Evolutionary conservation across 2,329 filamentous ascomycete genomes (phyloP), one percentile per base, ranked within the genome.

Genomic region (Cytospora leucostoma): DNA sequence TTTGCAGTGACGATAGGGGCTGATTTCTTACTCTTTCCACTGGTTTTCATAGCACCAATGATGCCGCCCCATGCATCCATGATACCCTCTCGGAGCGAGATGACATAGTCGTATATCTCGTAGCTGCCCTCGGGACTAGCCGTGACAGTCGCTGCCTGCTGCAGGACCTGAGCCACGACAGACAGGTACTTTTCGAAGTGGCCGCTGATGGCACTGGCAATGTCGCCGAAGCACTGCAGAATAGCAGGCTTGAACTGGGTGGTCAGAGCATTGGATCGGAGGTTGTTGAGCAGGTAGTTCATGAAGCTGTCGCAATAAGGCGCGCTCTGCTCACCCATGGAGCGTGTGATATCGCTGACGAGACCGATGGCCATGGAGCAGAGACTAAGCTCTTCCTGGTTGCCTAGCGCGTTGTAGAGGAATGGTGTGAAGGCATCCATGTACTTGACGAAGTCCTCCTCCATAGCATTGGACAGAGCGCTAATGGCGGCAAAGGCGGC

Each of bases 11-110:
- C 0, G 19, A 33, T 21, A 40, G 19, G 27, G 51, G 32, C n/a
- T 32, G 5, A 11, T n/a, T 7, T 79, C 87, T 76, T 77, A 90
- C 89, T 88, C 82, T 94, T 94, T 72, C 81, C 81, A 72, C 89
- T 91, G 58, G 84, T 79, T 82, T 95, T 96, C 89, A 98, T 93
- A 59, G 95, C 93, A 75, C 94, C 88, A 73, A 99, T 93, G 69
- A 97, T 95, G 69, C 95, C 95, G 71, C 93, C 93, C 93, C 96
- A 99, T 38, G 95, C 95, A 82, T 99, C 95, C 89, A 98, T 97
- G 69, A 99, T 98, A 70, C 94, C 95, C 75, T 99, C 96, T 60
- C 95, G 89, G 56, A 99, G 84, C 21, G 93, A 97, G 68, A 96
- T 87, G 70, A 99, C 89, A 74, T 99, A 99, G 77, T 98, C 94